A percentile compares a stretch with the other conserved stretches of the same genome.
These are phyloP conservation scores for Geotrichum restrictum DNA, from an alignment of 1,139 yeast genomes.

Conservation along the genomic window DNA sequence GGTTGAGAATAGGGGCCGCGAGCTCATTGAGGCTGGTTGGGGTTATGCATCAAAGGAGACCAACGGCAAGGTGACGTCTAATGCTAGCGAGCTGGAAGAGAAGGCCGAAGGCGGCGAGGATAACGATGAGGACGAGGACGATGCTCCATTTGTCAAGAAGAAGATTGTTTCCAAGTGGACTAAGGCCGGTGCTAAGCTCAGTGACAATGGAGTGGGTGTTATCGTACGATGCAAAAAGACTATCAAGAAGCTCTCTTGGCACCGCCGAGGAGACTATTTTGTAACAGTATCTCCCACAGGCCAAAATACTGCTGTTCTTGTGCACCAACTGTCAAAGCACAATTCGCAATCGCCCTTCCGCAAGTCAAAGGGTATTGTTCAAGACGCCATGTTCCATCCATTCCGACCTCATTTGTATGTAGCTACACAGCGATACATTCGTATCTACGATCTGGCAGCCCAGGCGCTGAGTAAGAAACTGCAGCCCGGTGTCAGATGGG, in stretches of 20 bases:
- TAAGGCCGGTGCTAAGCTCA: slow-evolving; percentile 66
- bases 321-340: slow-evolving; percentile 93
- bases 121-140: slow-evolving; percentile 36
- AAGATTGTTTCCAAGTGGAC: slow-evolving; percentile 77
- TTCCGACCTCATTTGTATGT: slow-evolving; percentile 91
- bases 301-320: slow-evolving; percentile 81
- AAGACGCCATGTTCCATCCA: slow-evolving; percentile 97
- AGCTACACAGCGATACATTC: slow-evolving; percentile 86
- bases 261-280: slow-evolving; percentile 93
- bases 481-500: slow-evolving; percentile 94
- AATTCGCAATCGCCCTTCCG: slow-evolving; percentile 95
- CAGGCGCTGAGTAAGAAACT: slow-evolving; percentile 80
- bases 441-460: slow-evolving; percentile 84
- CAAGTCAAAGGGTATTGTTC: slow-evolving; percentile 87
- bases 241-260: slow-evolving; percentile 88
- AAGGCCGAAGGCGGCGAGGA: slow-evolving; percentile 26
- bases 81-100: slow-evolving; percentile 36
- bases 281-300: slow-evolving; percentile 91
- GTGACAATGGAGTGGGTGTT: slow-evolving; percentile 65
- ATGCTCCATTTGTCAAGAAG: slow-evolving; percentile 43
- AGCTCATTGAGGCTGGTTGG: slow-evolving; percentile 84
- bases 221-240: slow-evolving; percentile 66
- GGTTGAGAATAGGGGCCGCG: slow-evolving; percentile 74
- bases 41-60: slow-evolving; percentile 61
- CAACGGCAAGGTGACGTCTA: slow-evolving; percentile 44